These are phyloP conservation scores for Chalara sp. DNA, from an alignment of 2,329 filamentous ascomycete species.

Conservation along the genomic window DNA sequence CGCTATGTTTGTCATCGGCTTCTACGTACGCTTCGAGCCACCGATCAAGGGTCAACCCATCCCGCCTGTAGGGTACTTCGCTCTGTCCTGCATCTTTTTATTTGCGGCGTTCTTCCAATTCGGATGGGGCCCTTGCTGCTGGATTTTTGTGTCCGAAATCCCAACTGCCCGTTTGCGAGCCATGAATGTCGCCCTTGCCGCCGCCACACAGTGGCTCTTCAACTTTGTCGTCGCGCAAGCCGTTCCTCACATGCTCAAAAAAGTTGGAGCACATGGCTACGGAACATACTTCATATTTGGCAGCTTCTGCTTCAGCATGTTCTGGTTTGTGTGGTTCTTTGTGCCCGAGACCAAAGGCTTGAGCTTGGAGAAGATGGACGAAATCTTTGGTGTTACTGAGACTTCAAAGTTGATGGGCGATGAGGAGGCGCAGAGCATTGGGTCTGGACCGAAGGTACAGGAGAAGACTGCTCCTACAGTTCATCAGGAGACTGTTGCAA, in stretches of 20 bases:
- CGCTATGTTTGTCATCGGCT: slow-evolving; percentile 65
- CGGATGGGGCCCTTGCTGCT: slow-evolving; percentile 64
- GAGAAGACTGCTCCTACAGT: neutral
- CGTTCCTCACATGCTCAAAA: slow-evolving; percentile 36
- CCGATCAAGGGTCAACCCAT: slow-evolving; percentile 47
- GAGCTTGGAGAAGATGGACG: slow-evolving; percentile 42
- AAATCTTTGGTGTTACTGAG: slow-evolving; percentile 5
- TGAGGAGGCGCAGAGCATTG: neutral
- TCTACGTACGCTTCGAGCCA: slow-evolving; percentile 58
- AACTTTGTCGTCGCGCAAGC: slow-evolving; percentile 54
- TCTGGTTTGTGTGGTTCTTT: slow-evolving; percentile 27
- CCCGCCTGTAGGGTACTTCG: slow-evolving; percentile 61
- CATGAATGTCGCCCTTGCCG: slow-evolving; percentile 61
- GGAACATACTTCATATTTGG: slow-evolving; percentile 66
- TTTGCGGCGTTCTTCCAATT: slow-evolving; percentile 67
- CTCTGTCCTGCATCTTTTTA: slow-evolving; percentile 66
- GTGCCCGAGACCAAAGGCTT: slow-evolving; percentile 64
- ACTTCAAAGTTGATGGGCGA: neutral
- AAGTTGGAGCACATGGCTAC: slow-evolving; percentile 36
- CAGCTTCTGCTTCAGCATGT: slow-evolving; percentile 57
- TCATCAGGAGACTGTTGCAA: neutral
- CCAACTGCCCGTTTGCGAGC: slow-evolving; percentile 59
- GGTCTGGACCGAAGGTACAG: neutral
- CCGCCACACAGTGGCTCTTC: slow-evolving; percentile 67
- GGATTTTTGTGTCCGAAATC: slow-evolving; percentile 66